Base-by-base conservation (phyloP, 1,139 yeast species). In the Taiozyma sp. region DNA sequence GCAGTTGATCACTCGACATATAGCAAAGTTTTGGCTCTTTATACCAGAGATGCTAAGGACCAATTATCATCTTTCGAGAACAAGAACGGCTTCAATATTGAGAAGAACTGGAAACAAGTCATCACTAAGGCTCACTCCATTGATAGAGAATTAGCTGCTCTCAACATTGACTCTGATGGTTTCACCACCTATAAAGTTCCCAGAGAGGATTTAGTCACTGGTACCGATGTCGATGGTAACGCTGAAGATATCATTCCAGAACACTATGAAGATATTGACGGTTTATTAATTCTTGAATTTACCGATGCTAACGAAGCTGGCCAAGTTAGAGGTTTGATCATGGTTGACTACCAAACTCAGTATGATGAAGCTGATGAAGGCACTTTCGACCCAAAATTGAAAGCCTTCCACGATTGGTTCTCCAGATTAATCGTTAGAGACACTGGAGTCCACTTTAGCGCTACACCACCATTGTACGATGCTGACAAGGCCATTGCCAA, bases 401-500 rank as follows among this genome's bases (percentile, higher is more conserved):
- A 43, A 14, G 50, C 56, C 2, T 71, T 70, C 51, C 70, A 67
- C 49, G 65, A 68, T 44, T 71, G 74, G 74, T 68, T 71, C 50
- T 54, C 67, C 16, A 62, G 56, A 45, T 67, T 69, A 53, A 56
- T 70, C 43, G 57, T 70, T 44, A 63, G 63, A 44, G 69, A 68
- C 44, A 53, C 70, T 4, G 63, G 69, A 46, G 16, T 69, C 21
- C 47, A 51, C 8, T 48, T 52, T 32, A 58, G 64, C 51, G 55
- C 53, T 32, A 44, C 39, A 6, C 61, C 62, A 30, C 46, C 53
- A 7, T 26, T 34, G 1, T 43, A 40, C 26, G 59, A 58, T 28
- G 30, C 45, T 4, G 59, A 56, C 19, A 47, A 46, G 44, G 40
- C 54, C 11, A 59, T 62, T 47, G 70, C 68, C 28, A 62, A 57